Conservation (phyloP, 345 rosid species). For the Corchorus olitorius region DNA sequence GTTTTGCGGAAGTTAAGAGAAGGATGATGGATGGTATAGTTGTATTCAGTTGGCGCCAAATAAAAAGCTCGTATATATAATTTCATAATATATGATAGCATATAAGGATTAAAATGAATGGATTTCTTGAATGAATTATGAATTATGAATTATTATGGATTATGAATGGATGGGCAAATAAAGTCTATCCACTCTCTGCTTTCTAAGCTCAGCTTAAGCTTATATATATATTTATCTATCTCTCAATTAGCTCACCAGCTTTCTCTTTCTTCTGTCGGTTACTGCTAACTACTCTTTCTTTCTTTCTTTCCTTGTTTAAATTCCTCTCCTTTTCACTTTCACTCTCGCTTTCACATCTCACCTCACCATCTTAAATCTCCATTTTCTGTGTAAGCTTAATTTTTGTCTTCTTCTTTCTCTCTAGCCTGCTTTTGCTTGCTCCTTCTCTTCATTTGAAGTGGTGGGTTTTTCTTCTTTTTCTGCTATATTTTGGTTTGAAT, state of each 20-base stretch:
- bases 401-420: not conserved
- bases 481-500: not conserved
- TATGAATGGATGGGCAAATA: constrained; percentile 25
- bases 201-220: too few species aligned
- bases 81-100: too few species aligned
- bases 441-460: not conserved
- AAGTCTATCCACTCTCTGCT: constrained; percentile 34
- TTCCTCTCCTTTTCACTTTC: not conserved
- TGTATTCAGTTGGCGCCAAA: constrained; percentile 42
- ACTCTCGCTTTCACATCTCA: not conserved
- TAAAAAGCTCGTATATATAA: not conserved
- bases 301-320: not conserved
- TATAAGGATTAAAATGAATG: not conserved
- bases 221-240: too few species aligned
- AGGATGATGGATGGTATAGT: constrained; percentile 9
- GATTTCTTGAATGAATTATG: not conserved
- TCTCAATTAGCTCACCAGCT: constrained; percentile 10
- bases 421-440: not conserved
- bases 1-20: not conserved
- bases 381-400: not conserved
- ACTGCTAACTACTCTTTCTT: too few species aligned
- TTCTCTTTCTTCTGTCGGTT: constrained; percentile 12
- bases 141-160: too few species aligned
- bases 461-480: not conserved
- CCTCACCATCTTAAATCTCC: not conserved